These are phyloP conservation scores for Xylaria bambusicola DNA, from an alignment of 495 filamentous ascomycete genomes.

Conservation along the genomic window DNA sequence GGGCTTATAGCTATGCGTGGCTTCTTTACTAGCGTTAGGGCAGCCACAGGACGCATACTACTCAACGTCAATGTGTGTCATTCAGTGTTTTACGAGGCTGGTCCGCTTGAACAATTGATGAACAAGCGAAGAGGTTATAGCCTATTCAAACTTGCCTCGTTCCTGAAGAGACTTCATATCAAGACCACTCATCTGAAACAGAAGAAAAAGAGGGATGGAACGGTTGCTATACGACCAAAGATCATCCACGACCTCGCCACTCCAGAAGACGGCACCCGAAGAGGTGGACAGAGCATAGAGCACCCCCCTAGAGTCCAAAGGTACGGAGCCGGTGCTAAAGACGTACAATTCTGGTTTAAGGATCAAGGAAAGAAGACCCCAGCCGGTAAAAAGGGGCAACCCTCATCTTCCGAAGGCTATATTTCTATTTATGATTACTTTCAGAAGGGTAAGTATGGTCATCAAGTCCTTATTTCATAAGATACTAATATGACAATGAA, in stretches of 20 bases:
- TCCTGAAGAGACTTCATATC: constrained; percentile 47
- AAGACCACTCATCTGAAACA: constrained; percentile 36
- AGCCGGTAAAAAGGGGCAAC: neutral
- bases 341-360: constrained; percentile 43
- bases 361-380: neutral
- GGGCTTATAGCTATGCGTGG: constrained; percentile 56
- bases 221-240: constrained; percentile 38
- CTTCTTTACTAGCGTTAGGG: constrained; percentile 58
- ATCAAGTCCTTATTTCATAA: neutral
- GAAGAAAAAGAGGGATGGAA: constrained; percentile 39
- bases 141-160: constrained; percentile 27
- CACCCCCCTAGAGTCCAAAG: constrained; percentile 34
- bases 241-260: constrained; percentile 44
- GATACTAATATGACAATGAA: constrained; percentile 10
- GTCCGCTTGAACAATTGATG: neutral
- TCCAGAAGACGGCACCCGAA: constrained; percentile 33
- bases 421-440: constrained; percentile 48
- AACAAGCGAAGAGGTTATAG: neutral
- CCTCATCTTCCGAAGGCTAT: neutral
- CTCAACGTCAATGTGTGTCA: constrained; percentile 50
- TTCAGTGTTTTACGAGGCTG: constrained; percentile 23
- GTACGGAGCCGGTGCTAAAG: constrained; percentile 43
- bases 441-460: constrained; percentile 41
- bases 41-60: constrained; percentile 54
- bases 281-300: neutral